phyloP scores from a whole-genome alignment of 208 protist species.

The Leishmania major region DNA sequence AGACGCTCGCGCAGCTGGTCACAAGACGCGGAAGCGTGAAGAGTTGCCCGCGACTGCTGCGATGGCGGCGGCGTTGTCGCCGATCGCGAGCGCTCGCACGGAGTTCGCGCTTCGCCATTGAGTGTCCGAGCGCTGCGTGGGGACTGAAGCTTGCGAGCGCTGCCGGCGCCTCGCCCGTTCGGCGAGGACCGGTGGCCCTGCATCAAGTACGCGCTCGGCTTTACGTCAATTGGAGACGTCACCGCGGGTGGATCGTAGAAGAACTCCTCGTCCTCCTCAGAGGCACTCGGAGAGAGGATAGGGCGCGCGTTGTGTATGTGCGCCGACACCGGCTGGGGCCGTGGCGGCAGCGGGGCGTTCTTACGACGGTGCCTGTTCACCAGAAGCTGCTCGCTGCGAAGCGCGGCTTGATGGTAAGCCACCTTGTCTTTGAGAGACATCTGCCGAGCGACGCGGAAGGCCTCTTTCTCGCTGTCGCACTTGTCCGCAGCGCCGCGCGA shows the following conservation, averaged over 20 bases:
- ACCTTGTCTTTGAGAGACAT: conserved; percentile 54
- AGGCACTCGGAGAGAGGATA: neutral
- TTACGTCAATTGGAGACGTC: conserved; percentile 30
- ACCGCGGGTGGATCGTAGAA: conserved; percentile 27
- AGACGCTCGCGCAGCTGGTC: conserved; percentile 32
- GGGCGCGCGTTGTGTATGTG: neutral
- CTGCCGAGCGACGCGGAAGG: neutral
- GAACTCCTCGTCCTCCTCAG: conserved; percentile 24
- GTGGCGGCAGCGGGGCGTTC: conserved; percentile 44
- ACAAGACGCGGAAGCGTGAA: neutral
- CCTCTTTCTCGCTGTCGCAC: neutral
- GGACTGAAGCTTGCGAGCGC: conserved; percentile 8
- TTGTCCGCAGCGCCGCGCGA: neutral
- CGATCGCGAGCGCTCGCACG: conserved; percentile 22
- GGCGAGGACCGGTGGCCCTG: conserved; percentile 5
- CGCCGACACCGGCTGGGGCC: conserved; percentile 16
- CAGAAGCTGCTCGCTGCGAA: conserved; percentile 60
- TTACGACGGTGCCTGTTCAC: conserved; percentile 50
- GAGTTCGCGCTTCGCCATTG: conserved; percentile 10
- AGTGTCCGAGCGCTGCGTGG: conserved; percentile 13
- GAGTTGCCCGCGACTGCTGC: neutral
- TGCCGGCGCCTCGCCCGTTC: neutral
- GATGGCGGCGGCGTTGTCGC: conserved; percentile 1
- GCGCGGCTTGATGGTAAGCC: conserved; percentile 48
- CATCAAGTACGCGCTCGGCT: conserved; percentile 37